Conservation (phyloP, 768 basidiomycete species). For the Cystobasidium onofrii region DNA sequence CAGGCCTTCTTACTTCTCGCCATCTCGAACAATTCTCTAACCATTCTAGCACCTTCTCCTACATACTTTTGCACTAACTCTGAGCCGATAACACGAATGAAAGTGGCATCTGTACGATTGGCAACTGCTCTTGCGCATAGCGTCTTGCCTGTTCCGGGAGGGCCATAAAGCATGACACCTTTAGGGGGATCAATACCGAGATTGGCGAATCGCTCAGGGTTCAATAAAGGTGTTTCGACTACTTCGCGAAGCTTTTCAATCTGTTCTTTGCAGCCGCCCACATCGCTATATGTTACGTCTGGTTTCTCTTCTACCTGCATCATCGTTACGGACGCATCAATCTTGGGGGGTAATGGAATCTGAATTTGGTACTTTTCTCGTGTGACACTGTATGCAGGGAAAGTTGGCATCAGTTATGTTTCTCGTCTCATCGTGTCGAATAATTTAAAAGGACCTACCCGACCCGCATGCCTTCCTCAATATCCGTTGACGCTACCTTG, state of each 20-base stretch:
- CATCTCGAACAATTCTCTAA: conserved; percentile 98
- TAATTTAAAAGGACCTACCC: conserved; percentile 81
- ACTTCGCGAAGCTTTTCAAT: conserved; percentile 98
- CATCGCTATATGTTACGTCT: conserved; percentile 92
- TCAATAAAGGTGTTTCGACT: conserved; percentile 84
- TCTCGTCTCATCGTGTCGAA: no score
- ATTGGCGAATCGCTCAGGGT: conserved; percentile 98
- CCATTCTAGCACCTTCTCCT: conserved; percentile 97
- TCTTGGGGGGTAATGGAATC: conserved; percentile 95
- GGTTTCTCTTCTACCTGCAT: conserved; percentile 99
- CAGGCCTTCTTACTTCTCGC: conserved; percentile 97
- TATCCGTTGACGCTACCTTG: conserved; percentile 91
- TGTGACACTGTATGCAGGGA: conserved; percentile 59
- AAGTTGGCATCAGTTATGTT: conserved; percentile 24
- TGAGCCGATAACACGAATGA: conserved; percentile 97
- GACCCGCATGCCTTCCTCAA: conserved; percentile 99
- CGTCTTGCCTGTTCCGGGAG: conserved; percentile 94
- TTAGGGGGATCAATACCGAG: conserved; percentile 99
- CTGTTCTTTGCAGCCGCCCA: conserved; percentile 98
- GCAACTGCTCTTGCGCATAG: conserved; percentile 96
- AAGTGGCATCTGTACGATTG: conserved; percentile 96
- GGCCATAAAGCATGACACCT: conserved; percentile 89
- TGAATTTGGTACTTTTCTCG: conserved; percentile 97
- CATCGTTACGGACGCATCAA: conserved; percentile 98
- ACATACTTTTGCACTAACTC: conserved; percentile 99